Percentiles rank a stretch among this genome's conserved stretches.
Conservation (phyloP, 2,329 filamentous ascomycete species). For the Xylariaceae sp. region DNA sequence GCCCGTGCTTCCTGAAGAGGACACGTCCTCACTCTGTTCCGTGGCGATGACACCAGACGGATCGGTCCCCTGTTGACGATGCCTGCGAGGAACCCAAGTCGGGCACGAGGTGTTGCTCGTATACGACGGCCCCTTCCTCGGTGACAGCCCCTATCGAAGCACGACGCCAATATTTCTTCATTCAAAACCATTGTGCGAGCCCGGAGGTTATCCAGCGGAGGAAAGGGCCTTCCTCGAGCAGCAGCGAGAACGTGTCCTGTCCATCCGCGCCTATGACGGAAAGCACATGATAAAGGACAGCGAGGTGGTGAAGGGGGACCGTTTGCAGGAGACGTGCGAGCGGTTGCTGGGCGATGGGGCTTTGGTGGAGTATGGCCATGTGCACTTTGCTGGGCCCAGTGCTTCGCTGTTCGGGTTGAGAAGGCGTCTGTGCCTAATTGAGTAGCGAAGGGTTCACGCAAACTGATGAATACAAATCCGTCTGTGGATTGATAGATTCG, state of each 20-base stretch:
- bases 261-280: conserved; percentile 15
- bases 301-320: conserved; percentile 13
- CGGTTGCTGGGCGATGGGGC: conserved; percentile 4
- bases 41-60: background rate
- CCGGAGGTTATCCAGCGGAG: background rate
- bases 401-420: conserved; percentile 19
- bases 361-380: conserved; percentile 14
- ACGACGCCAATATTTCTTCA: conserved; percentile 18
- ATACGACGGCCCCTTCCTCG: conserved; percentile 19
- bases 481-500: background rate
- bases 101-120: conserved; percentile 17
- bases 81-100: conserved; percentile 9
- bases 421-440: conserved; percentile 2
- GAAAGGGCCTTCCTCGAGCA: conserved; percentile 6
- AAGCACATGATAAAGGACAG: conserved; percentile 11
- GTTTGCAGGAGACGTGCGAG: conserved; percentile 7
- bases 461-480: background rate
- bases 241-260: background rate
- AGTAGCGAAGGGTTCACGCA: background rate
- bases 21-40: background rate
- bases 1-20: conserved; percentile 6
- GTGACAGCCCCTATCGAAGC: conserved; percentile 15
- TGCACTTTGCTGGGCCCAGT: conserved; percentile 10
- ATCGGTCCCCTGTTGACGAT: conserved; percentile 16
- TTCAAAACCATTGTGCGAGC: conserved; percentile 7